Conservation (phyloP, 2,329 filamentous ascomycete genomes). For the Trichoderma oligosporum region DNA sequence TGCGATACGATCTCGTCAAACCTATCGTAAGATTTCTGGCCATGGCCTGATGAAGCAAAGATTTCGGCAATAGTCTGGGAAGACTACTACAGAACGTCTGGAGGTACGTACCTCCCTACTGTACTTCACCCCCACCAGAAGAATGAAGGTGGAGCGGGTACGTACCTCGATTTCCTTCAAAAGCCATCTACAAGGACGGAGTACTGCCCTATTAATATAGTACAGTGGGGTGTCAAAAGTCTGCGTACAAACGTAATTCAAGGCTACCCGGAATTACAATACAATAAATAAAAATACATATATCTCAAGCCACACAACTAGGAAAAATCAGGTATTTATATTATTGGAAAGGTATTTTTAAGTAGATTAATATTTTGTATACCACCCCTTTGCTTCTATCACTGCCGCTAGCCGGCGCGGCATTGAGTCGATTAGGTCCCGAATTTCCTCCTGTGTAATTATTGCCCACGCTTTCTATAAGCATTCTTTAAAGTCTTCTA, state of each 20-base stretch:
- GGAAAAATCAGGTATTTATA: no score
- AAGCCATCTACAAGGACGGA: no score
- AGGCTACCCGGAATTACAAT: no score
- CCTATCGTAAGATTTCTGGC: slow-evolving; percentile 20
- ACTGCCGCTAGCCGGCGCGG: not conserved
- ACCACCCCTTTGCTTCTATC: not conserved
- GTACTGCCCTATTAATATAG: no score
- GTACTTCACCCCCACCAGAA: slow-evolving; percentile 8
- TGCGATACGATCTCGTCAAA: not conserved
- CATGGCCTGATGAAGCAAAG: slow-evolving; percentile 13
- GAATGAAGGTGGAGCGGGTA: not conserved
- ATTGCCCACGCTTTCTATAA: not conserved
- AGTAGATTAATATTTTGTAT: slow-evolving; percentile 8
- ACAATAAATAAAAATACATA: no score
- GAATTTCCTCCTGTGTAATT: not conserved
- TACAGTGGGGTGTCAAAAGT: no score
- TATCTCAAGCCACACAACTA: no score
- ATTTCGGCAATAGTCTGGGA: slow-evolving; percentile 19
- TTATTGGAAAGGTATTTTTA: no score
- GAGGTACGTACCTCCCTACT: slow-evolving; percentile 17
- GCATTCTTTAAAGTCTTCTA: not conserved
- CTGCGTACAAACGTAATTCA: no score
- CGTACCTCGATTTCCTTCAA: not conserved
- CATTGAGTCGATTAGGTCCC: not conserved
- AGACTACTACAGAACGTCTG: slow-evolving; percentile 9